These are phyloP conservation scores for Penicillium subrubescens DNA, from an alignment of 495 filamentous ascomycete genomes.

Conservation along the genomic window DNA sequence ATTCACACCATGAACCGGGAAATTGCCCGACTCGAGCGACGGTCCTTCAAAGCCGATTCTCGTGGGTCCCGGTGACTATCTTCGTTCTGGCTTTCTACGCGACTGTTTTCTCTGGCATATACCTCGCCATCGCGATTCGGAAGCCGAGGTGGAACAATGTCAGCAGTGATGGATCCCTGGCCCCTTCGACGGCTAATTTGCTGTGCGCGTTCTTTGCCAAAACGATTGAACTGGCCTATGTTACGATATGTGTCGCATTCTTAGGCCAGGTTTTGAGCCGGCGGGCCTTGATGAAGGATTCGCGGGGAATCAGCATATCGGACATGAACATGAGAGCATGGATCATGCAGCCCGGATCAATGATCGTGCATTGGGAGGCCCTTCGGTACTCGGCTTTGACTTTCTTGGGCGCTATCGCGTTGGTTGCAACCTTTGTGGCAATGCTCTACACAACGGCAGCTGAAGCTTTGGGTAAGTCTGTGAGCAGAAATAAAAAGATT, in stretches of 20 bases:
- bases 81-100: constrained; percentile 66
- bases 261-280: constrained; percentile 71
- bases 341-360: constrained; percentile 64
- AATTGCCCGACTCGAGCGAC: constrained; percentile 26
- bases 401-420: constrained; percentile 57
- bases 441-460: constrained; percentile 76
- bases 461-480: constrained; percentile 57
- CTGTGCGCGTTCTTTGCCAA: constrained; percentile 68
- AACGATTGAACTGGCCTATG: constrained; percentile 73
- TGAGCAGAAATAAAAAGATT: background rate
- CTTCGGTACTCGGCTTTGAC: constrained; percentile 62
- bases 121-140: constrained; percentile 57
- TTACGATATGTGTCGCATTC: constrained; percentile 74
- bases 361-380: constrained; percentile 67
- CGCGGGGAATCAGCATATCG: constrained; percentile 65
- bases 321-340: constrained; percentile 68
- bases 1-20: background rate
- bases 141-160: constrained; percentile 61
- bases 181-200: constrained; percentile 58
- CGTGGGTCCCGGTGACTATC: constrained; percentile 61
- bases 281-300: constrained; percentile 57
- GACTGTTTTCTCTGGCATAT: constrained; percentile 65
- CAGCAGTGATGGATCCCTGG: constrained; percentile 47
- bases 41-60: constrained; percentile 42
- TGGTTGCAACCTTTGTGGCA: constrained; percentile 61